Evolutionary conservation across 441 rosid genomes (phyloP).

Genomic region (Eutrema salsugineum): DNA sequence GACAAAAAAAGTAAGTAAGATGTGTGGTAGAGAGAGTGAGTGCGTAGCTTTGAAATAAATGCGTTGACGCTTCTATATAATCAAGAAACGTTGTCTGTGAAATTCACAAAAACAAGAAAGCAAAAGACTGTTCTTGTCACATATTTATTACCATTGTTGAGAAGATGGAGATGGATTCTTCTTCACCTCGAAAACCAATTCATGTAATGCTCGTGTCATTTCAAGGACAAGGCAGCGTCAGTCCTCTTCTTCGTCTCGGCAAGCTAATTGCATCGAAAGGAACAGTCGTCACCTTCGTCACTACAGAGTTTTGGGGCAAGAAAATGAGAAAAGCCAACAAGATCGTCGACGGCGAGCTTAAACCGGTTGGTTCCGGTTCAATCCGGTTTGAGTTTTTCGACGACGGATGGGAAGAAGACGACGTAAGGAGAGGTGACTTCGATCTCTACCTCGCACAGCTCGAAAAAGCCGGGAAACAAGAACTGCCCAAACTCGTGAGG

Average conservation of each 20-base stretch:
- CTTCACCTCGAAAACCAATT: neutral
- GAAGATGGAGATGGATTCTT: neutral
- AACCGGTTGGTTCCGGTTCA: constrained; percentile 49
- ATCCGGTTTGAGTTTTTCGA: constrained; percentile 56
- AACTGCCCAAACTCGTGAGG: constrained; percentile 24
- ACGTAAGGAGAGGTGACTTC: constrained; percentile 37
- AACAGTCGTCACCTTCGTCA: constrained; percentile 45
- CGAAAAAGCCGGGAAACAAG: constrained; percentile 21
- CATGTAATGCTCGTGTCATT: constrained; percentile 61
- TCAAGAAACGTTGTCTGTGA: neutral
- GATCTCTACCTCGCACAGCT: constrained; percentile 45
- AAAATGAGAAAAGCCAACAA: constrained; percentile 43
- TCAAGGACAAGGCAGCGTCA: constrained; percentile 63
- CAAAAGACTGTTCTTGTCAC: no score
- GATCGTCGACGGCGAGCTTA: constrained; percentile 24
- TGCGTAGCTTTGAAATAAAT: neutral
- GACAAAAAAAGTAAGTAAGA: neutral
- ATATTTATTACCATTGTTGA: no score
- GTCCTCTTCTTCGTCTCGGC: constrained; percentile 62
- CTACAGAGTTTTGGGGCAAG: constrained; percentile 37
- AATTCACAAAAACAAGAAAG: no score
- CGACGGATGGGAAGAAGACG: constrained; percentile 35
- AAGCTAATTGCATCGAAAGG: constrained; percentile 61
- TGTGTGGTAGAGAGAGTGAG: constrained; percentile 9
- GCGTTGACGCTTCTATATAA: neutral